These are phyloP conservation scores for Trypanosoma lewisi DNA, from an alignment of 208 protist species.

Conservation along the genomic window DNA sequence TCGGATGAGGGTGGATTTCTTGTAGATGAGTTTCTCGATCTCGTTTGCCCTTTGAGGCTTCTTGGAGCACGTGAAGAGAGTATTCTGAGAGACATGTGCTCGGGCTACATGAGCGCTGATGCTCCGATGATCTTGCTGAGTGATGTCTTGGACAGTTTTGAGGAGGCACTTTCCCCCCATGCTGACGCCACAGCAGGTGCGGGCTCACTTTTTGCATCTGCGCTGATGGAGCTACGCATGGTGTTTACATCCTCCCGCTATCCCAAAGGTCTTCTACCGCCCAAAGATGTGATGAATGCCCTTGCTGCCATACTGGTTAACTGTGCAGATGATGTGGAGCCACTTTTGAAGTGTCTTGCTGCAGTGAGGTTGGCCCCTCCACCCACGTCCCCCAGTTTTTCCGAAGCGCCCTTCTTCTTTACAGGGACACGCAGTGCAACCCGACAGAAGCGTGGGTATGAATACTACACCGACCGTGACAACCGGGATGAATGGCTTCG, in stretches of 20 bases:
- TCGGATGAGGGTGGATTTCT: conserved; percentile 79
- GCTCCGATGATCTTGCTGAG: conserved; percentile 6
- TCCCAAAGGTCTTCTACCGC: conserved; percentile 34
- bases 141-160: conserved; percentile 6
- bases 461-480: conserved; percentile 61
- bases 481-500: conserved; percentile 78
- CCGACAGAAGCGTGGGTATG: conserved; percentile 34
- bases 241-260: conserved; percentile 43
- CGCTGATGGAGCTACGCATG: conserved; percentile 14
- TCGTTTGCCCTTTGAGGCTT: conserved; percentile 25
- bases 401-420: not conserved
- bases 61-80: conserved; percentile 1
- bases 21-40: conserved; percentile 39
- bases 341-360: conserved; percentile 25
- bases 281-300: conserved; percentile 32
- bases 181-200: not conserved
- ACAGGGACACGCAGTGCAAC: not conserved
- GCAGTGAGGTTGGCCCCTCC: conserved; percentile 16
- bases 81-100: conserved; percentile 14
- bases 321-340: not conserved
- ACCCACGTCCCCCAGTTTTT: not conserved
- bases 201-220: not conserved
- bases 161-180: conserved; percentile 1
- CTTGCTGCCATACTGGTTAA: conserved; percentile 40
- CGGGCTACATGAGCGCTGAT: not conserved